These are phyloP conservation scores for Aspergillus awamori DNA, from an alignment of 2,329 filamentous ascomycete species.

Conservation along the genomic window DNA sequence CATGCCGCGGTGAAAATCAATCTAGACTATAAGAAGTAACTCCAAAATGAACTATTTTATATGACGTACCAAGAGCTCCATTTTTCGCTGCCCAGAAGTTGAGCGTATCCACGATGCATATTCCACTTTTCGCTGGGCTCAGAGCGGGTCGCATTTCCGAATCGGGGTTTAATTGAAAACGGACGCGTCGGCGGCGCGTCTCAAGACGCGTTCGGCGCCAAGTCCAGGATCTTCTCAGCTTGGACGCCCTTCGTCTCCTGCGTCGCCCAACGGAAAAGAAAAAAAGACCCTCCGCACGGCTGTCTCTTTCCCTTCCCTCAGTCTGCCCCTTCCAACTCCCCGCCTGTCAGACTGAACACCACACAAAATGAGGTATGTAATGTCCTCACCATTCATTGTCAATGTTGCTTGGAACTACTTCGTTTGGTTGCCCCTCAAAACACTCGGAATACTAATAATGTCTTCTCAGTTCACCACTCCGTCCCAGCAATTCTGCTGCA, in stretches of 20 bases:
- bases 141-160: slow-evolving; percentile 23
- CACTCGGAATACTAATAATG: neutral
- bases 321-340: slow-evolving; percentile 11
- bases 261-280: slow-evolving; percentile 16
- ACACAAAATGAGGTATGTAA: slow-evolving; percentile 37
- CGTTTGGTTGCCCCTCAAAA: neutral
- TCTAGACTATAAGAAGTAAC: neutral
- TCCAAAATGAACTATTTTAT: neutral
- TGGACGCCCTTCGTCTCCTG: slow-evolving; percentile 18
- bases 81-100: too few species aligned
- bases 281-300: slow-evolving; percentile 17
- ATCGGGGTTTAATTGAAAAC: slow-evolving; percentile 40
- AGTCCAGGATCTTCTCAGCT: slow-evolving; percentile 20
- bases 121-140: neutral
- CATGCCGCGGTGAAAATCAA: too few species aligned
- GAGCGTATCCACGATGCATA: neutral
- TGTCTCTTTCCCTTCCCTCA: slow-evolving; percentile 15
- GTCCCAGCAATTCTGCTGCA: slow-evolving; percentile 77
- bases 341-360: slow-evolving; percentile 11
- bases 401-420: neutral
- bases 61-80: slow-evolving; percentile 1
- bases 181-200: slow-evolving; percentile 22
- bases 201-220: slow-evolving; percentile 22
- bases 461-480: slow-evolving; percentile 72
- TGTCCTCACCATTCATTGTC: neutral